These are phyloP conservation scores for Colletotrichum sp. DNA, from an alignment of 2,329 filamentous ascomycete species.

Conservation along the genomic window DNA sequence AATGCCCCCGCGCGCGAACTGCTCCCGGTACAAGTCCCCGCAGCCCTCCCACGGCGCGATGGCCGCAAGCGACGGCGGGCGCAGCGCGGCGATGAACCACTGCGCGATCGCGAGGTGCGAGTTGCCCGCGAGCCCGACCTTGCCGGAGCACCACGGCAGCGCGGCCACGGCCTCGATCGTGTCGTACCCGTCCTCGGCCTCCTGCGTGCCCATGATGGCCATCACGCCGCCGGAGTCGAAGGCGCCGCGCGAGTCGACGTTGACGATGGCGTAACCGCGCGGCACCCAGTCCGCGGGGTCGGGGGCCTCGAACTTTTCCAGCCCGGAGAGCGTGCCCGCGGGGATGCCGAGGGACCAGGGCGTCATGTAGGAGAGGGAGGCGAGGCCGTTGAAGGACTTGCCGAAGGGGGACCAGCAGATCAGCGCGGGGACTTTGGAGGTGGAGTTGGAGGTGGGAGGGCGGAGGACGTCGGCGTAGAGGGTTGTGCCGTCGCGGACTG, in stretches of 20 bases:
- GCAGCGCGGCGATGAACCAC: constrained; percentile 25
- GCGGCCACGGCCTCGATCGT: constrained; percentile 26
- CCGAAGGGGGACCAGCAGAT: constrained; percentile 50
- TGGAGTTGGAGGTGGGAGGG: constrained; percentile 32
- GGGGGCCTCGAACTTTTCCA: constrained; percentile 33
- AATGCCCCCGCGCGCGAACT: constrained; percentile 27
- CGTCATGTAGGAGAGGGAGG: constrained; percentile 39
- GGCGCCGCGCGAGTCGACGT: constrained; percentile 31
- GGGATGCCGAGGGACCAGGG: constrained; percentile 42
- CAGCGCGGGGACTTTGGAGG: constrained; percentile 43
- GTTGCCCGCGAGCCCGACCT: constrained; percentile 30
- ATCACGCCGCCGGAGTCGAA: constrained; percentile 30
- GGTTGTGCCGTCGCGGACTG: constrained; percentile 41
- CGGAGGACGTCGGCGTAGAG: constrained; percentile 51
- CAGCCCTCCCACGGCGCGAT: constrained; percentile 47
- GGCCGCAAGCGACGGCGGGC: constrained; percentile 20
- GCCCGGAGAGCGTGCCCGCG: constrained; percentile 19
- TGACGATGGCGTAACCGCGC: constrained; percentile 31
- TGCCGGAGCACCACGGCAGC: constrained; percentile 29
- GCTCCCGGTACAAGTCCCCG: constrained; percentile 27
- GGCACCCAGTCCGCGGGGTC: constrained; percentile 33
- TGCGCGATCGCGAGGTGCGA: constrained; percentile 29
- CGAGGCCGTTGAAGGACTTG: constrained; percentile 44
- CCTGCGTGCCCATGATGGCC: constrained; percentile 25
- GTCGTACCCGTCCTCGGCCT: constrained; percentile 28